A percentile compares a stretch with the other conserved stretches of the same genome.
Evolutionary conservation across 2,329 filamentous ascomycete species (phyloP).

Genomic region (Dactylonectria estremocensis): DNA sequence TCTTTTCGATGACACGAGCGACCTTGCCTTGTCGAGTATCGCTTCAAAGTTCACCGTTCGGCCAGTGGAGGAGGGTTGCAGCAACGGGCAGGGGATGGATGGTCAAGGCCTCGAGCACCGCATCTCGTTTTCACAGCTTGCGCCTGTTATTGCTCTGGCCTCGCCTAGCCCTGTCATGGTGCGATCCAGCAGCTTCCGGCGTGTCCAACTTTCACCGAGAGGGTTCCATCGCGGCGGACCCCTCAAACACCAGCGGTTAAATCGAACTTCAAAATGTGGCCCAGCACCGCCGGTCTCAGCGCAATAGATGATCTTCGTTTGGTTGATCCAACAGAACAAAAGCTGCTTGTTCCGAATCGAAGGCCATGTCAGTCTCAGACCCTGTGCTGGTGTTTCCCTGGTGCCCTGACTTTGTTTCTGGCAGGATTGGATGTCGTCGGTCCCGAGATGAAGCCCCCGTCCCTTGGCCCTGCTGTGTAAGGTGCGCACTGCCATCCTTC

Average conservation of each 20-base stretch:
- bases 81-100: background rate
- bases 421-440: background rate
- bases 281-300: background rate
- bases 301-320: background rate
- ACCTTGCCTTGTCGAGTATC: background rate
- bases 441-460: background rate
- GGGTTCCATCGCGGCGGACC: conserved; percentile 4
- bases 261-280: conserved; percentile 4
- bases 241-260: conserved; percentile 5
- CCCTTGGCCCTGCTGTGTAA: background rate
- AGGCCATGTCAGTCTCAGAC: background rate
- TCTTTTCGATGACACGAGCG: background rate
- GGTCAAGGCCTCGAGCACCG: background rate
- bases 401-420: background rate
- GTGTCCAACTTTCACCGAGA: background rate
- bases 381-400: background rate
- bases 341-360: background rate
- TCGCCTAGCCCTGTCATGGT: conserved; percentile 15
- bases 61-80: background rate
- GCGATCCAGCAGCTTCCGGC: conserved; percentile 6
- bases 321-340: background rate
- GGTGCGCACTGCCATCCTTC: background rate
- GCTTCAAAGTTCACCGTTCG: conserved; percentile 5
- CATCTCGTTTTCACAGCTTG: background rate
- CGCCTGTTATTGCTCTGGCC: background rate